Evolutionary conservation across 768 basidiomycete species (phyloP), one percentile per base, ranked within the genome.

Genomic region (Tricholoma sp.): DNA sequence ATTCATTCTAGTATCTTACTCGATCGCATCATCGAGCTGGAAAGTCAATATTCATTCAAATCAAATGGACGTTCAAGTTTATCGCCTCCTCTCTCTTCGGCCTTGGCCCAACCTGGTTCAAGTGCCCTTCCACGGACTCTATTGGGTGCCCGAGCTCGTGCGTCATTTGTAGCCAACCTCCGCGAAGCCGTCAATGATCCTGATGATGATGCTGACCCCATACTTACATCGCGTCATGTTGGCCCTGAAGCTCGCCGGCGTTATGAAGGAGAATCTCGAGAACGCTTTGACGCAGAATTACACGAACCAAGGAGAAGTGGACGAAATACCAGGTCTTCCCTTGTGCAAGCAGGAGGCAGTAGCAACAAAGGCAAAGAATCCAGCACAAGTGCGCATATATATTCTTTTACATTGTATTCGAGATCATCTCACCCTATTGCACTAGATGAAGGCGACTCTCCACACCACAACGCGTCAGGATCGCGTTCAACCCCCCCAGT

Each of bases 21-120:
- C 10, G 80, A 85, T 59, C 82, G 84, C 28, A 84, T 88, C 59
- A 72, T 76, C 57, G 85, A 85, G 57, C 76, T 88, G 29, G 83
- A 88, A 65, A 65, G 63, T 29, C 75, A 74, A 55, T 68, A 72
- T 29, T 72, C 68, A 52, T 62, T 66, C 15, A 65, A 59, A 34
- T 63, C 66, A 1, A 66, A 69, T 49, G 56, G 63, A 49, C 56
- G 53, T 28, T 51, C 61, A 31, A 61, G 55, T 50, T 54, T 61
- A 50, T 65, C 59, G 36, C 56, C 56, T n/a, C 61, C 63, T 31
- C 54, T 42, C 6, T 42, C 20, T 18, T 42, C 44, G n/a, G 39
- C 59, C 28, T 51, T 68, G 49, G 64, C 68, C 15, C 75, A 76
- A 47, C 75, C 76, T 8, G 72, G 71, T 15, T 75, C 76, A 51